Evolutionary conservation across 1,284 basidiomycete species (phyloP).

Genomic region (Ganoderma leucocontextum): DNA sequence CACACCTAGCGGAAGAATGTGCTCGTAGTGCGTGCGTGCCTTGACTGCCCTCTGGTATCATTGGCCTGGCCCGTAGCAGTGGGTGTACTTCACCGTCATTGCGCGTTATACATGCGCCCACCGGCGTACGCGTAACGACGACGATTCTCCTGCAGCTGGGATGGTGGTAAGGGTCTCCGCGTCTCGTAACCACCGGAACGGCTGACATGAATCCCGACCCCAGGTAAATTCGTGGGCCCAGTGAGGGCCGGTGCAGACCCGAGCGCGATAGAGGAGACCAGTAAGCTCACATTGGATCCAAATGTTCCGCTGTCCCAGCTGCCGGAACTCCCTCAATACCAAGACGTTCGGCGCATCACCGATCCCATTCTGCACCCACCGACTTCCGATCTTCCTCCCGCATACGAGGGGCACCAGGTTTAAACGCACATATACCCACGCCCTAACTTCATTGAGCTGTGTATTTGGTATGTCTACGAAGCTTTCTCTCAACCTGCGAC

Average conservation of each 20-base stretch:
- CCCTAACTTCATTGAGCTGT: too few species aligned
- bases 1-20: not conserved
- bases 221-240: constrained; percentile 1
- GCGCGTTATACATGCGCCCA: not conserved
- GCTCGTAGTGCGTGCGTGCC: not conserved
- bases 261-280: not conserved
- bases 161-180: not conserved
- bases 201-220: not conserved
- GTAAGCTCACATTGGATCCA: not conserved
- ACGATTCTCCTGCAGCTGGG: not conserved
- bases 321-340: not conserved
- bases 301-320: not conserved
- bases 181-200: not conserved
- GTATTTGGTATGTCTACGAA: not conserved
- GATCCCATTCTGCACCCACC: not conserved
- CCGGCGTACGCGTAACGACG: not conserved
- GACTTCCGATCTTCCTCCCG: not conserved
- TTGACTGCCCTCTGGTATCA: not conserved
- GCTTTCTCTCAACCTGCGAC: not conserved
- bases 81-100: not conserved
- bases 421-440: not conserved
- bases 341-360: not conserved
- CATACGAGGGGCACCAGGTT: not conserved
- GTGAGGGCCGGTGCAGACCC: not conserved
- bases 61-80: not conserved